Evolutionary conservation across 768 basidiomycete species (phyloP).

Genomic region (Russula griseocarnosa): DNA sequence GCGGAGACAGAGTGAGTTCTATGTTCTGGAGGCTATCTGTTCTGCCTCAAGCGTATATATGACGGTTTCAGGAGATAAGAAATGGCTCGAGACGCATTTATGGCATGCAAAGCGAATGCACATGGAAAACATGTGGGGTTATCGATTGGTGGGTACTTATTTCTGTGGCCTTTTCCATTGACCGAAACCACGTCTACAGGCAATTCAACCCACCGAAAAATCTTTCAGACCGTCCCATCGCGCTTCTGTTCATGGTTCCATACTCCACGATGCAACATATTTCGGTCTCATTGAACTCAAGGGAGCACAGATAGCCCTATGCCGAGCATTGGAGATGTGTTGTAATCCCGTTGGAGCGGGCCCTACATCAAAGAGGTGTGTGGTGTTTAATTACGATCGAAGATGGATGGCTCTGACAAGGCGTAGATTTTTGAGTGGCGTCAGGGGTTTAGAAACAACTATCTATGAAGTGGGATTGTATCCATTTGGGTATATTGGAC

Average conservation of each 20-base stretch:
- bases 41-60: background rate
- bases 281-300: slow-evolving; percentile 68
- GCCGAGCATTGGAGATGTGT: slow-evolving; percentile 47
- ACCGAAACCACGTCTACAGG: slow-evolving; percentile 41
- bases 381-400: background rate
- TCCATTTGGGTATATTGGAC: slow-evolving; percentile 68
- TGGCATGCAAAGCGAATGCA: slow-evolving; percentile 98
- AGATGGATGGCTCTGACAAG: slow-evolving; percentile 8
- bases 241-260: slow-evolving; percentile 78
- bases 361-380: slow-evolving; percentile 59
- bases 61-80: slow-evolving; percentile 66
- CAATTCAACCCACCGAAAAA: slow-evolving; percentile 85
- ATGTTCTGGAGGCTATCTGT: background rate
- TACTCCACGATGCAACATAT: slow-evolving; percentile 90
- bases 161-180: background rate
- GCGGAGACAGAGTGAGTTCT: slow-evolving; percentile 65
- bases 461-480: slow-evolving; percentile 60
- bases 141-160: slow-evolving; percentile 59
- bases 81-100: slow-evolving; percentile 93
- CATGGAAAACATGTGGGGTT: slow-evolving; percentile 92
- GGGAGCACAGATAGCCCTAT: slow-evolving; percentile 56
- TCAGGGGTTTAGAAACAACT: slow-evolving; percentile 60
- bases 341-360: slow-evolving; percentile 62
- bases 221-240: slow-evolving; percentile 88
- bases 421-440: slow-evolving; percentile 59